Base-by-base conservation (phyloP, 108 stramenopile genomes). In the Pseudonitzschia delicatissima region DNA sequence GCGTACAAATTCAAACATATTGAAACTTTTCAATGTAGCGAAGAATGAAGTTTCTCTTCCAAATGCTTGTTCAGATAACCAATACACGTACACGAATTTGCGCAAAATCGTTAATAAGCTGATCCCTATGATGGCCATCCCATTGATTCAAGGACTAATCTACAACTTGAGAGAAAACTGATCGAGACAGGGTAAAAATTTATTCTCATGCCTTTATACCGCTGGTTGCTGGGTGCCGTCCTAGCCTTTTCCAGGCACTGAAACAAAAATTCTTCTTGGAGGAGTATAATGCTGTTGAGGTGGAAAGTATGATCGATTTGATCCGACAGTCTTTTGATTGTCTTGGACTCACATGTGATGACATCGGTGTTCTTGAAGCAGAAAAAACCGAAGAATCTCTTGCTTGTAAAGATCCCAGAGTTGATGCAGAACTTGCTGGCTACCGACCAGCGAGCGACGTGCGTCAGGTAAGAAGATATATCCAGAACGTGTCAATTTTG, bases 21-120 rank as follows among this genome's bases (percentile, higher is more conserved):
- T 93, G 33, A 80, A 81, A 37, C 73, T 86, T 8, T 86, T 93
- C 71, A 85, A 90, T 44, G 64, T 88, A 68, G 92, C 87, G 15
- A 87, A 88, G 50, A 74, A 78, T 58, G 82, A 90, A 66, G 57
- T 93, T 4, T 75, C 87, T 1, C 76, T 88, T 12, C 77, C 92
- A 4, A 74, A 80, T 59, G 74, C 88, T 45, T 92, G 91, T 64
- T 65, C 80, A 4, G 69, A 78, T 11, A 83, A 72, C 67, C 33
- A 71, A 55, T 59, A 76, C 7, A 86, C 87, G 48, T 83, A 79
- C 66, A 29, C 68, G 42, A 65, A 64, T 39, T 33, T 93, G 29
- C 67, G 69, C 12, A 64, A 47, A 25, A 77, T 85, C 23, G 77
- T 85, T 26, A 78, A 85, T 50, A 74, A 83, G 37, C 84, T 93